A percentile compares a stretch with the other conserved stretches of the same genome.
Conservation (phyloP, 1,139 yeast species). For the Meyerozyma smithsonii region DNA sequence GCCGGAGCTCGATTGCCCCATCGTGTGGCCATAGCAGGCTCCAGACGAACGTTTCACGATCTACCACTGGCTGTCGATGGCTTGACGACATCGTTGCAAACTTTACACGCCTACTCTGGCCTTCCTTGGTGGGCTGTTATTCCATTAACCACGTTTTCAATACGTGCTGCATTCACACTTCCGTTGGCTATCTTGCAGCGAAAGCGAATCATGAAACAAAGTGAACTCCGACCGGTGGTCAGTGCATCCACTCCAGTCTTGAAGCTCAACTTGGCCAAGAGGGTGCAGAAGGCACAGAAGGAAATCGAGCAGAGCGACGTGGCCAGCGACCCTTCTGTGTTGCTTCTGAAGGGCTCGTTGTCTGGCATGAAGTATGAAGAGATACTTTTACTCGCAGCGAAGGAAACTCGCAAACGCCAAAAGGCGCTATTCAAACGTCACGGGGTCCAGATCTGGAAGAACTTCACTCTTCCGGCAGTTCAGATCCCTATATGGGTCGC, state of each 20-base stretch:
- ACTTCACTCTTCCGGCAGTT: slow-evolving; percentile 63
- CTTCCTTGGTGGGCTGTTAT: slow-evolving; percentile 82
- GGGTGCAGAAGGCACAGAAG: slow-evolving; percentile 34
- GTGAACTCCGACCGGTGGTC: slow-evolving; percentile 61
- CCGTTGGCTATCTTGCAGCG: slow-evolving; percentile 78
- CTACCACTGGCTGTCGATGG: slow-evolving; percentile 18
- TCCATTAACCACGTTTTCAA: slow-evolving; percentile 64
- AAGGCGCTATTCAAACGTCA: slow-evolving; percentile 60
- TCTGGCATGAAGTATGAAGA: slow-evolving; percentile 69
- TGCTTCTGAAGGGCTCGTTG: slow-evolving; percentile 16
- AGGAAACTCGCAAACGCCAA: slow-evolving; percentile 75
- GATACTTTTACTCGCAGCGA: slow-evolving; percentile 64
- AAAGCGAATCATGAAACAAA: slow-evolving; percentile 64
- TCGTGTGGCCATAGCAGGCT: not conserved
- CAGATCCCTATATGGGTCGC: slow-evolving; percentile 90
- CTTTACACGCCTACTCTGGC: slow-evolving; percentile 51
- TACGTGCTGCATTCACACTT: slow-evolving; percentile 64
- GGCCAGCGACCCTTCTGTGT: not conserved
- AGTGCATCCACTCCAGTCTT: slow-evolving; percentile 74
- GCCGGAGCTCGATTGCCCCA: not conserved
- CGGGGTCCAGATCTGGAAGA: slow-evolving; percentile 77
- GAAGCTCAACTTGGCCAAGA: slow-evolving; percentile 64
- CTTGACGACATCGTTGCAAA: slow-evolving; percentile 41
- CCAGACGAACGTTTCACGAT: not conserved
- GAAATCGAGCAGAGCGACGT: not conserved